Conservation (phyloP, 176 grass and related monocot genomes). For the Rhipidocladum racemiflorum region DNA sequence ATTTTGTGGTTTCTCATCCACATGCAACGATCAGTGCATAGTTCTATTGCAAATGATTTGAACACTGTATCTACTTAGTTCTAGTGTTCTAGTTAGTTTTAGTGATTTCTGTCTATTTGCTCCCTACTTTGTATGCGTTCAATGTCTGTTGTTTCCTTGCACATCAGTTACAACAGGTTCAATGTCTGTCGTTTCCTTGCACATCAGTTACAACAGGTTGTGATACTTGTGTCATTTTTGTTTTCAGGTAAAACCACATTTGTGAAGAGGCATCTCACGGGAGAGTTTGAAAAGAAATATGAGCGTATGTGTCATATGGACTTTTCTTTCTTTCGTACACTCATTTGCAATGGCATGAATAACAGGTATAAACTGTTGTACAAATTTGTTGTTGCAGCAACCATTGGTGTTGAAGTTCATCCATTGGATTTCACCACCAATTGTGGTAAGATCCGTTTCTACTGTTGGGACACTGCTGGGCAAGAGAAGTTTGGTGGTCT, state of each 20-base stretch:
- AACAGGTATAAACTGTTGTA: not conserved
- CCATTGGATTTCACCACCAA: conserved; percentile 85
- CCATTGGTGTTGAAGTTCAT: conserved; percentile 89
- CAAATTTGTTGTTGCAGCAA: conserved; percentile 45
- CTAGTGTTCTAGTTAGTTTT: not conserved
- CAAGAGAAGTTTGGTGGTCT: conserved; percentile 89
- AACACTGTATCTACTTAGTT: not conserved
- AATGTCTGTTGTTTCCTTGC: not conserved
- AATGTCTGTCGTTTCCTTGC: not conserved
- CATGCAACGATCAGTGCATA: too few species aligned
- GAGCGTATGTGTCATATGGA: conserved; percentile 42
- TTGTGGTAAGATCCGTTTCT: conserved; percentile 84
- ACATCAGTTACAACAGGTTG: not conserved
- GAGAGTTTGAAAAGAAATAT: conserved; percentile 88
- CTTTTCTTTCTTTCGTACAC: not conserved
- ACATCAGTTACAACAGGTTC: not conserved
- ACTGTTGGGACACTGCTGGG: conserved; percentile 88
- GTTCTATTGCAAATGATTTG: not conserved
- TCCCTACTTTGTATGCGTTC: not conserved
- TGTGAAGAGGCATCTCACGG: conserved; percentile 95
- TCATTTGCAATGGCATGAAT: not conserved
- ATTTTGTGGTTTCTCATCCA: not conserved
- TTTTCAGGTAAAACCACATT: conserved; percentile 82
- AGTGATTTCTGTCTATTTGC: not conserved
- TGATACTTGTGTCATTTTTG: not conserved